Conservation (phyloP, 192 early-diverging fungal species). For the Coemansia umbellata region DNA sequence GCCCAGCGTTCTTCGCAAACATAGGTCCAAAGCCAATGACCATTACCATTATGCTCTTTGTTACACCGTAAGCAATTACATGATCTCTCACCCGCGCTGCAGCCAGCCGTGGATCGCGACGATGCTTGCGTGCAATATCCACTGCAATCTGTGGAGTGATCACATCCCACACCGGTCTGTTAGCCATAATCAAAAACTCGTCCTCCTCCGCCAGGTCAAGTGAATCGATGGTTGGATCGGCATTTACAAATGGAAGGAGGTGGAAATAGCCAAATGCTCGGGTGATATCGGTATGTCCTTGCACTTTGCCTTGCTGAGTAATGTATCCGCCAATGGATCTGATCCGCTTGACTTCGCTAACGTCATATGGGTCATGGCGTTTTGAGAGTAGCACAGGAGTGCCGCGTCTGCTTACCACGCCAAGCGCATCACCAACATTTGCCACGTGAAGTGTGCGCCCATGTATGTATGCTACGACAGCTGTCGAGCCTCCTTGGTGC, state of each 20-base stretch:
- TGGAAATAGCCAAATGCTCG: slow-evolving; percentile 86
- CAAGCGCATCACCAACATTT: slow-evolving; percentile 81
- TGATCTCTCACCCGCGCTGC: slow-evolving; percentile 82
- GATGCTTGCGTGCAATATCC: slow-evolving; percentile 77
- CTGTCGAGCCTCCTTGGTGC: slow-evolving; percentile 68
- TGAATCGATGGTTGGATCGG: slow-evolving; percentile 72
- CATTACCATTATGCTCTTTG: slow-evolving; percentile 82
- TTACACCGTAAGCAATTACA: slow-evolving; percentile 76
- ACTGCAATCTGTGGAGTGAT: slow-evolving; percentile 79
- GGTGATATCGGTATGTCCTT: slow-evolving; percentile 71
- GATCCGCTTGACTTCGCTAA: slow-evolving; percentile 69
- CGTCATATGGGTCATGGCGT: slow-evolving; percentile 68
- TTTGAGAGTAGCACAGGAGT: slow-evolving; percentile 63
- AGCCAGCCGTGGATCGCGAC: slow-evolving; percentile 70
- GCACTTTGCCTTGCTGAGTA: slow-evolving; percentile 67
- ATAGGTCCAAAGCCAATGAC: slow-evolving; percentile 80
- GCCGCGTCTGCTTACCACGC: slow-evolving; percentile 72
- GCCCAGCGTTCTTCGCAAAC: slow-evolving; percentile 55
- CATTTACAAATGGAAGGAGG: slow-evolving; percentile 75
- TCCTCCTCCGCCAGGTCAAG: slow-evolving; percentile 74
- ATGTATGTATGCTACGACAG: slow-evolving; percentile 73
- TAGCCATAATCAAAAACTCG: slow-evolving; percentile 76
- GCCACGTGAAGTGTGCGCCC: slow-evolving; percentile 77
- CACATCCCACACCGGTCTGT: slow-evolving; percentile 70
- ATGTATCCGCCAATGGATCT: slow-evolving; percentile 78